phyloP scores from a whole-genome alignment of 2,329 filamentous ascomycete species.

The Aureobasidium sp. region DNA sequence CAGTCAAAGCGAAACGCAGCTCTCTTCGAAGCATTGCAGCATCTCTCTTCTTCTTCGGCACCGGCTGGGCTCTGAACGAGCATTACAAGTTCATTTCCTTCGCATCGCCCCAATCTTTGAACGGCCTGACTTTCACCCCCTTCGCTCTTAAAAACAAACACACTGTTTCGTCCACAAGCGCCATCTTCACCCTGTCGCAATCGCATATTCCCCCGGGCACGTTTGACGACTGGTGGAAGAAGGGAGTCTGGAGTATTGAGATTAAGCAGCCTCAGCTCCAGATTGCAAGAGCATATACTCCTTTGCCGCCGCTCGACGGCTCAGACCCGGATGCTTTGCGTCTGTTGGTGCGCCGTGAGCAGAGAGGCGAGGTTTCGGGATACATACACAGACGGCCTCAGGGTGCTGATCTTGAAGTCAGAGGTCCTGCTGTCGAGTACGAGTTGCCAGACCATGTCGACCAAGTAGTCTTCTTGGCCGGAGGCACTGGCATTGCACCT shows the following conservation, averaged over 20 bases:
- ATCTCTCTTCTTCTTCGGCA: background rate
- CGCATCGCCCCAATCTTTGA: slow-evolving; percentile 30
- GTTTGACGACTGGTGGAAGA: slow-evolving; percentile 14
- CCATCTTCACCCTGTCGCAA: slow-evolving; percentile 53
- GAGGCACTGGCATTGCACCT: slow-evolving; percentile 85
- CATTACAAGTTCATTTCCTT: background rate
- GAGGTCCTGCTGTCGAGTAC: slow-evolving; percentile 68
- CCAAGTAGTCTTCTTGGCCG: slow-evolving; percentile 73
- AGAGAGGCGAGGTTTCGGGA: slow-evolving; percentile 73
- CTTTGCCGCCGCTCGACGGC: slow-evolving; percentile 52
- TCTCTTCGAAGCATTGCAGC: slow-evolving; percentile 1
- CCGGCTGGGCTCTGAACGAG: background rate
- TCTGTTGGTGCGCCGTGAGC: slow-evolving; percentile 70
- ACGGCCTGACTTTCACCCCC: slow-evolving; percentile 52
- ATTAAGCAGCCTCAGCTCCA: slow-evolving; percentile 92
- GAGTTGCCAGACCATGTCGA: slow-evolving; percentile 43
- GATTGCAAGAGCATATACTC: slow-evolving; percentile 86
- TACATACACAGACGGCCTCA: slow-evolving; percentile 54
- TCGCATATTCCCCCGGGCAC: slow-evolving; percentile 5
- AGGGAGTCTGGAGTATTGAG: slow-evolving; percentile 64
- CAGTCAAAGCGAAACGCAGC: background rate
- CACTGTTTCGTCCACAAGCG: slow-evolving; percentile 55
- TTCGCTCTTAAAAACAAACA: slow-evolving; percentile 57
- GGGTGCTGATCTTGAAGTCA: slow-evolving; percentile 52
- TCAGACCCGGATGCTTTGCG: slow-evolving; percentile 41